Percentiles rank a stretch among this genome's conserved stretches.
Conservation (phyloP, 169 alveolate species). For the Cryptosporidium sp. region DNA sequence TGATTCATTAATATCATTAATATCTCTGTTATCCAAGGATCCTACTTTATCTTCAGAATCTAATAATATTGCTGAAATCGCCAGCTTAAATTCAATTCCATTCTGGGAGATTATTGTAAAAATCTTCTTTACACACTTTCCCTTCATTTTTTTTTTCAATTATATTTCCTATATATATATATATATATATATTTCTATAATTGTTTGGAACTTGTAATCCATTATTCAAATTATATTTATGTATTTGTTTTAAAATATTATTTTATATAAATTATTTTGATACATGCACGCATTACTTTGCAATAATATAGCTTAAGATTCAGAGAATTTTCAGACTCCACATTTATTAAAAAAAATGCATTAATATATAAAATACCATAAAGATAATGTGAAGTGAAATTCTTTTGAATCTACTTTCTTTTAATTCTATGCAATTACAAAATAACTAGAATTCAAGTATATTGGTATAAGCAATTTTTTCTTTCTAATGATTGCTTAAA, state of each 20-base stretch:
- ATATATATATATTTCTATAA: background rate
- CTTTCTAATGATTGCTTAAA: too few relatives aligned
- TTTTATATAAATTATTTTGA: background rate
- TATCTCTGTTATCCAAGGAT: background rate
- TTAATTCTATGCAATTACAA: background rate
- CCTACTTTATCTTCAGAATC: background rate
- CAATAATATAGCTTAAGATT: background rate
- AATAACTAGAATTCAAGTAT: background rate
- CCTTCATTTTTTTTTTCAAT: slow-evolving; percentile 1
- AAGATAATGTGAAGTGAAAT: background rate
- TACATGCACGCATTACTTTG: slow-evolving; percentile 1
- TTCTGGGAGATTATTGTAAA: slow-evolving; percentile 15
- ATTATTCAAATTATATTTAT: background rate
- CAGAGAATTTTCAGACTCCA: background rate
- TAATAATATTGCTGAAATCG: slow-evolving; percentile 32
- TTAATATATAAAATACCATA: background rate
- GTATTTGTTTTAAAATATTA: background rate
- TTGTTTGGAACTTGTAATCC: background rate
- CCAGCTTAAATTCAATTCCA: slow-evolving; percentile 40
- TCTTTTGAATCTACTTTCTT: background rate
- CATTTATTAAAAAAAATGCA: background rate
- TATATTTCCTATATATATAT: background rate
- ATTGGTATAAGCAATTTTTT: background rate
- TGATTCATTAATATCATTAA: background rate
- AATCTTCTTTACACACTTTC: slow-evolving; percentile 34